phyloP scores from a whole-genome alignment of 257 asterid genomes.

The Voacanga thouarsii region DNA sequence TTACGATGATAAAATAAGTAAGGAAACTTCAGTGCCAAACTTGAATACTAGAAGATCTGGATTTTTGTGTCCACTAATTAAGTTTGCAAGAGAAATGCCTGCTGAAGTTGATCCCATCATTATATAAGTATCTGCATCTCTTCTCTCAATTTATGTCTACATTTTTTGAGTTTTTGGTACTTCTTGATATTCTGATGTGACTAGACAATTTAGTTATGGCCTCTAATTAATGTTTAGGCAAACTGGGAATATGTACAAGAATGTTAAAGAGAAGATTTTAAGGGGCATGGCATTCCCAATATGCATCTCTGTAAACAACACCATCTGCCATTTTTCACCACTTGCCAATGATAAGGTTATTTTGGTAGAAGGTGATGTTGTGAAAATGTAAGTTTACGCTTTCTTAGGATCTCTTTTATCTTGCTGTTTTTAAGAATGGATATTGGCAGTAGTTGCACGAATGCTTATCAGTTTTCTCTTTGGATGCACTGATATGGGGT shows the following conservation, averaged over 20 bases:
- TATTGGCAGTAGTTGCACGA: no score
- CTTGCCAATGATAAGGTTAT: constrained; percentile 60
- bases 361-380: constrained; percentile 61
- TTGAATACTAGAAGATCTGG: no score
- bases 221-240: constrained; percentile 41
- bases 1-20: no score
- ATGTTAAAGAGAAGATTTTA: constrained; percentile 76
- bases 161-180: not conserved
- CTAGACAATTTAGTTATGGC: constrained; percentile 1
- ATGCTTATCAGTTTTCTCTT: no score
- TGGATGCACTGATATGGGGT: no score
- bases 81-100: no score
- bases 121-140: no score
- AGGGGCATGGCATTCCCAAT: constrained; percentile 84
- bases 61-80: no score
- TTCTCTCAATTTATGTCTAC: not conserved
- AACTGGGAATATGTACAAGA: constrained; percentile 80
- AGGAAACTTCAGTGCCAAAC: no score
- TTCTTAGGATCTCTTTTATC: not conserved
- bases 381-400: constrained; percentile 49
- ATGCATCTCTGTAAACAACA: constrained; percentile 71
- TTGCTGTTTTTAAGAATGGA: no score
- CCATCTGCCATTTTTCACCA: constrained; percentile 81
- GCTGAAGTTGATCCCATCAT: no score
- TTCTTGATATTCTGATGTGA: not conserved